A percentile compares a stretch with the other conserved stretches of the same genome.
Evolutionary conservation across 768 basidiomycete species (phyloP).

Genomic region (Boletus insuetus): DNA sequence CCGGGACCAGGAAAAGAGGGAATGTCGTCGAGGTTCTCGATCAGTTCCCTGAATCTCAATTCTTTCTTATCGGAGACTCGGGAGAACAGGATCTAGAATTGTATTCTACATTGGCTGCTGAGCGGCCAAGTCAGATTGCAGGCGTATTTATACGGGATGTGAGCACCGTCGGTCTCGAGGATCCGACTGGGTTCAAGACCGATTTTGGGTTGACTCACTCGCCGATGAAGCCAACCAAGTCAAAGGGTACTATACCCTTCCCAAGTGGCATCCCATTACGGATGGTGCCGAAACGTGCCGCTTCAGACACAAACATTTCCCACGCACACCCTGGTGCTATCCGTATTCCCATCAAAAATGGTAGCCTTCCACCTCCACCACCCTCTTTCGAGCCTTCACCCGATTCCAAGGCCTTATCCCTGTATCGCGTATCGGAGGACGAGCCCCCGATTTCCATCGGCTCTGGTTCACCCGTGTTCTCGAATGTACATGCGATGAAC

Average conservation of each 20-base stretch:
- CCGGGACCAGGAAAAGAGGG: slow-evolving; percentile 78
- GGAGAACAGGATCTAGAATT: slow-evolving; percentile 96
- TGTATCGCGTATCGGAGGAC: slow-evolving; percentile 18
- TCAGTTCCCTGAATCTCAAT: slow-evolving; percentile 67
- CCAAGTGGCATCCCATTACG: not conserved
- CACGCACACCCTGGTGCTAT: slow-evolving; percentile 5
- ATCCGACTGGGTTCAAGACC: slow-evolving; percentile 54
- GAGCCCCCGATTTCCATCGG: slow-evolving; percentile 23
- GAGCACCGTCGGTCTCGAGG: slow-evolving; percentile 43
- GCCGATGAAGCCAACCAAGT: not conserved
- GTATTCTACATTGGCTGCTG: slow-evolving; percentile 72
- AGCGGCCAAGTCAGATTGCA: slow-evolving; percentile 65
- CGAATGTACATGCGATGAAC: slow-evolving; percentile 10
- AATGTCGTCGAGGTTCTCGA: slow-evolving; percentile 78
- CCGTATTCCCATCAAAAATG: slow-evolving; percentile 11
- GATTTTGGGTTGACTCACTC: not conserved
- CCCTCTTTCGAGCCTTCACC: slow-evolving; percentile 11
- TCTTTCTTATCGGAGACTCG: slow-evolving; percentile 87
- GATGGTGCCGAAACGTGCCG: slow-evolving; percentile 13
- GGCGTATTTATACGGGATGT: slow-evolving; percentile 86
- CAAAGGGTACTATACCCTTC: slow-evolving; percentile 7
- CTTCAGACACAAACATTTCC: slow-evolving; percentile 20
- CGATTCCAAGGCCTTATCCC: slow-evolving; percentile 4
- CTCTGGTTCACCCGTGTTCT: slow-evolving; percentile 23
- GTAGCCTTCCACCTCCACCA: slow-evolving; percentile 13